These are phyloP conservation scores for Smallanthus sonchifolius DNA, from an alignment of 129 eudicot species.

Conservation along the genomic window DNA sequence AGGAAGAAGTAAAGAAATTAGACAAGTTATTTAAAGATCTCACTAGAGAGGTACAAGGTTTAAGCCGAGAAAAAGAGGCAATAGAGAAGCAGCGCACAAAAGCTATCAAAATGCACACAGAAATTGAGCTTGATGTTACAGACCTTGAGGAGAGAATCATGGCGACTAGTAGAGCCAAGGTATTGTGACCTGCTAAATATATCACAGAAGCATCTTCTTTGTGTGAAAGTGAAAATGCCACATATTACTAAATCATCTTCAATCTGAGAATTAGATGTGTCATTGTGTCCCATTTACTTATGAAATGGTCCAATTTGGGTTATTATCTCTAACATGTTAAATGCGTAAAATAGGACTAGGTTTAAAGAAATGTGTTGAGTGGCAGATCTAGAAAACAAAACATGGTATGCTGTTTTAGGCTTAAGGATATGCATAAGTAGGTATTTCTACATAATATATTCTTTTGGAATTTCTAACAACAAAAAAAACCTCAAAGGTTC, in stretches of 20 bases:
- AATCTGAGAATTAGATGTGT: not conserved
- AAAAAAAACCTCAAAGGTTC: not conserved
- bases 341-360: not conserved
- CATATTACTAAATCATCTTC: not conserved
- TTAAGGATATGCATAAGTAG: slow-evolving; percentile 1
- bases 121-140: slow-evolving; percentile 88
- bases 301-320: not conserved
- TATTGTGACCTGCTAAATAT: slow-evolving; percentile 7
- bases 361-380: not conserved
- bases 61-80: slow-evolving; percentile 78
- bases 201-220: not conserved
- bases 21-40: slow-evolving; percentile 80
- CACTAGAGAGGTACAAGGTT: slow-evolving; percentile 73
- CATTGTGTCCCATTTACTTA: not conserved
- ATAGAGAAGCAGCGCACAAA: slow-evolving; percentile 73
- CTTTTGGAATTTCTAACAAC: not conserved
- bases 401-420: not conserved
- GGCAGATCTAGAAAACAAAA: not conserved
- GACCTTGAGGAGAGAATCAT: slow-evolving; percentile 75
- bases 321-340: not conserved
- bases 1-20: slow-evolving; percentile 76
- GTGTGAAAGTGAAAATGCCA: not conserved
- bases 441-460: not conserved
- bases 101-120: slow-evolving; percentile 73
- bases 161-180: slow-evolving; percentile 67